A percentile compares a stretch with the other conserved stretches of the same genome.
Conservation (phyloP, 2,329 filamentous ascomycete species). For the Aureobasidium namibiae region DNA sequence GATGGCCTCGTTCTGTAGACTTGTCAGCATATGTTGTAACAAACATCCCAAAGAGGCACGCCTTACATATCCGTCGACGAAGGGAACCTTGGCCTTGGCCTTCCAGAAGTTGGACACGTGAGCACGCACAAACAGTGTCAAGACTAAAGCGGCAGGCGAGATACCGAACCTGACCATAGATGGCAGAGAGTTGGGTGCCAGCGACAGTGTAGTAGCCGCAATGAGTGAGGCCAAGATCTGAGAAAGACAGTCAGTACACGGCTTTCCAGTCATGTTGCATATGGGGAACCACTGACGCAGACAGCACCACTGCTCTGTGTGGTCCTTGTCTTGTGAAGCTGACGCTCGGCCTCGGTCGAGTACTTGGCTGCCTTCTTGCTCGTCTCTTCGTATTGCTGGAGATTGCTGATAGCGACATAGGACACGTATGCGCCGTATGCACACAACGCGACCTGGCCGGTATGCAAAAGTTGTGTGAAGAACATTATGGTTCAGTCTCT, state of each 20-base stretch:
- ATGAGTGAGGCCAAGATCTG: constrained; percentile 25
- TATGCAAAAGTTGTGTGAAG: constrained; percentile 24
- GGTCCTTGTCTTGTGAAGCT: constrained; percentile 37
- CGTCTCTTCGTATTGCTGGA: constrained; percentile 38
- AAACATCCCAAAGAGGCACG: background rate
- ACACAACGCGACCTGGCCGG: constrained; percentile 33
- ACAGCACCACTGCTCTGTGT: constrained; percentile 36
- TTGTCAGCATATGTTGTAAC: constrained; percentile 16
- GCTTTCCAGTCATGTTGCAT: too few relatives aligned
- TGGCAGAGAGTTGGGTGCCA: constrained; percentile 13
- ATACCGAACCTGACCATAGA: constrained; percentile 4
- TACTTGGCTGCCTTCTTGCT: constrained; percentile 38
- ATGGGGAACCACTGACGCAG: constrained; percentile 24
- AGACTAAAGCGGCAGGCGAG: constrained; percentile 22
- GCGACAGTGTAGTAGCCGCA: constrained; percentile 19
- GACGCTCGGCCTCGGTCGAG: constrained; percentile 34
- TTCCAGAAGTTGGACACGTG: constrained; percentile 30
- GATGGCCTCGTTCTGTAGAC: constrained; percentile 29
- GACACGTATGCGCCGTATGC: constrained; percentile 36
- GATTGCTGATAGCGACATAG: constrained; percentile 35
- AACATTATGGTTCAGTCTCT: background rate
- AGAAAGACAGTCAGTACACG: background rate
- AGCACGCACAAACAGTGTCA: constrained; percentile 21
- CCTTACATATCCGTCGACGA: constrained; percentile 13
- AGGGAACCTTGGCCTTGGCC: constrained; percentile 18